These are phyloP conservation scores for Mucor piriformis DNA, from an alignment of 371 early-diverging fungal species.

Conservation along the genomic window DNA sequence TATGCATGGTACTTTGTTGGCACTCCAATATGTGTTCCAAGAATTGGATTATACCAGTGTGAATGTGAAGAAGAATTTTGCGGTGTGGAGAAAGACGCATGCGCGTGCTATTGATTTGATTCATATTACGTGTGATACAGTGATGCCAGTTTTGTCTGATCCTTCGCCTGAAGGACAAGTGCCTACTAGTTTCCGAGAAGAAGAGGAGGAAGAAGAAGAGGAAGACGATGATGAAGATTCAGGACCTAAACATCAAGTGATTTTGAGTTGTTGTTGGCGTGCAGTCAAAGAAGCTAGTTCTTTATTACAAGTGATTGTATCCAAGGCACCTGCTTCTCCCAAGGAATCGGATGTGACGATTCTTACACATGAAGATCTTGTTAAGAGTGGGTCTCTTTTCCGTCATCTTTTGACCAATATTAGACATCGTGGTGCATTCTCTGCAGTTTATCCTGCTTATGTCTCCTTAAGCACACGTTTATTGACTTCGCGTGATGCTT, in stretches of 20 bases:
- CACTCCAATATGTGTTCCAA: constrained; percentile 68
- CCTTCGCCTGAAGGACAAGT: constrained; percentile 86
- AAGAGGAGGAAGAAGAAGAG: constrained; percentile 71
- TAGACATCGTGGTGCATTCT: constrained; percentile 92
- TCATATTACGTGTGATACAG: constrained; percentile 58
- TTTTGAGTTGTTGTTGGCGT: constrained; percentile 91
- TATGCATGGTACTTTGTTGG: constrained; percentile 75
- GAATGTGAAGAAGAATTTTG: constrained; percentile 32
- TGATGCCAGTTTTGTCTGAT: constrained; percentile 72
- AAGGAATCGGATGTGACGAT: constrained; percentile 6
- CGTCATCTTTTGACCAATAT: constrained; percentile 70
- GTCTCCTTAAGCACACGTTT: constrained; percentile 70
- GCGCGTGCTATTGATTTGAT: constrained; percentile 49
- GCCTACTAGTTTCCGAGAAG: constrained; percentile 71
- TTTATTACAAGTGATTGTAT: constrained; percentile 44
- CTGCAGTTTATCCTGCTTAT: constrained; percentile 84
- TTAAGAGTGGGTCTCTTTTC: constrained; percentile 62
- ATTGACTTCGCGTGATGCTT: constrained; percentile 51
- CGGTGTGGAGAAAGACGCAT: constrained; percentile 51
- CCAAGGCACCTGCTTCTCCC: constrained; percentile 33
- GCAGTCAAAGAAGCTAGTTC: constrained; percentile 86
- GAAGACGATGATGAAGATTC: constrained; percentile 36
- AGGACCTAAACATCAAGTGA: constrained; percentile 80
- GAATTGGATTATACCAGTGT: constrained; percentile 55
- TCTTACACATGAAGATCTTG: constrained; percentile 41